Evolutionary conservation across 208 protist genomes (phyloP).

Genomic region (Leishmania martiniquensis): DNA sequence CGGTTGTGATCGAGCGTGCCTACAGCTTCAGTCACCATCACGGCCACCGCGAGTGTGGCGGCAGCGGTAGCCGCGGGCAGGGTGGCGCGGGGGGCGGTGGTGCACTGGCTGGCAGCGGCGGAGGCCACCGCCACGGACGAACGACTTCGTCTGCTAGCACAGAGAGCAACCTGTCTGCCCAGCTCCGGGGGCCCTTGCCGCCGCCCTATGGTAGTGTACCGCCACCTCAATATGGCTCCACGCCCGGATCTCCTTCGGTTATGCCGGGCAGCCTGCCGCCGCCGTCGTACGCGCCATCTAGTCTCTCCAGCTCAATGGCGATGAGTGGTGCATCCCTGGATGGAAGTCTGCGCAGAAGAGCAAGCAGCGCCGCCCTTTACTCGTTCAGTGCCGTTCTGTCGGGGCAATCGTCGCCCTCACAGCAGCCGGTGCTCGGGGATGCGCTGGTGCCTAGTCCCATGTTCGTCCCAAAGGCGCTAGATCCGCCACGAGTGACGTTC

Average conservation of each 20-base stretch:
- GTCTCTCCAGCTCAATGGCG: conserved; percentile 12
- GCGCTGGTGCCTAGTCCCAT: not conserved
- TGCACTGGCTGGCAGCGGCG: not conserved
- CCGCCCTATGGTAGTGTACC: conserved; percentile 22
- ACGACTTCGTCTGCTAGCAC: conserved; percentile 11
- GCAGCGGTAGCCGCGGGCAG: conserved; percentile 4
- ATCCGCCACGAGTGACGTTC: conserved; percentile 30
- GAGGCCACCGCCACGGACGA: conserved; percentile 14
- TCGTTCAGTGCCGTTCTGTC: conserved; percentile 12
- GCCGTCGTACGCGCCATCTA: conserved; percentile 22
- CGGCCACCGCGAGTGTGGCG: conserved; percentile 18
- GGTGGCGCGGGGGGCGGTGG: not conserved
- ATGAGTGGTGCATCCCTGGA: conserved; percentile 11
- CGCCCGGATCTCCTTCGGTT: not conserved
- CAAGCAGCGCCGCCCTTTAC: conserved; percentile 4
- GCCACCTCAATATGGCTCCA: conserved; percentile 25
- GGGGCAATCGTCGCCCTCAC: conserved; percentile 13
- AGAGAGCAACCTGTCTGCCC: conserved; percentile 27
- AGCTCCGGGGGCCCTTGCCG: conserved; percentile 20
- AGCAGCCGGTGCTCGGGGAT: conserved; percentile 10
- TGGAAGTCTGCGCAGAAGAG: not conserved
- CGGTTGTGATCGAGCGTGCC: conserved; percentile 80
- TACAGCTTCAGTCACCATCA: conserved; percentile 50
- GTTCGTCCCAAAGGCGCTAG: not conserved
- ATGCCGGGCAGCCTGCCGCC: conserved; percentile 4